Conservation (phyloP, 352 stramenopile species). For the Phytophthora melonis region DNA sequence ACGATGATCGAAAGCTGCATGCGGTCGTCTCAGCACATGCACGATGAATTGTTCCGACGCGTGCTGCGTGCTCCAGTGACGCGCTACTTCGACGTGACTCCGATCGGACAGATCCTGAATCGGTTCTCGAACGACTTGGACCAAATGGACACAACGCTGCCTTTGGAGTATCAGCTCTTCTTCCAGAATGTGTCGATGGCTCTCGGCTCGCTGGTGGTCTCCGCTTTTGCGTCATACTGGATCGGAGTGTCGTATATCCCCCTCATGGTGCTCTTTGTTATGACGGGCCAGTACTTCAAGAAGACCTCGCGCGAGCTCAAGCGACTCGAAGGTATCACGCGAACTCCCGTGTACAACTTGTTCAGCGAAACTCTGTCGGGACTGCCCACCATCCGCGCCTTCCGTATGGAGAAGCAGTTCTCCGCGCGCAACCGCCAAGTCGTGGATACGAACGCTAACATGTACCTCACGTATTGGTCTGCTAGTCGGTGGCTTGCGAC, state of each 20-base stretch:
- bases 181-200: conserved; percentile 43
- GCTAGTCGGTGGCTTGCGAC: conserved; percentile 93
- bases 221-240: conserved; percentile 9
- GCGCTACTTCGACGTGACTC: too few species aligned
- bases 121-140: conserved; percentile 64
- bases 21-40: conserved; percentile 41
- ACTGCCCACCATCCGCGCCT: conserved; percentile 91
- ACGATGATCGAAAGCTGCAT: conserved; percentile 48
- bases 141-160: conserved; percentile 51
- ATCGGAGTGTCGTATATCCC: conserved; percentile 64
- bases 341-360: conserved; percentile 92
- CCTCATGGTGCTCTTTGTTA: conserved; percentile 54
- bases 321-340: conserved; percentile 89
- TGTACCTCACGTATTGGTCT: conserved; percentile 53
- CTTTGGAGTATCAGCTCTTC: conserved; percentile 48
- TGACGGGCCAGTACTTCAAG: conserved; percentile 88
- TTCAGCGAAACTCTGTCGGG: conserved; percentile 93
- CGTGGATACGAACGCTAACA: conserved; percentile 48
- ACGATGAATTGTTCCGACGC: conserved; percentile 50
- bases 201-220: conserved; percentile 45
- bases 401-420: conserved; percentile 48
- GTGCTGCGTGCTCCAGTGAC: conserved; percentile 58
- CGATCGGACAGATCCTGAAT: conserved; percentile 26
- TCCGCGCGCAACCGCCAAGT: conserved; percentile 42
- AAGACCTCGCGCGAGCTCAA: conserved; percentile 88